Percentiles rank a stretch among this genome's conserved stretches.
Conservation (phyloP, 2,329 filamentous ascomycete genomes). For the Cryoendolithus antarcticus region DNA sequence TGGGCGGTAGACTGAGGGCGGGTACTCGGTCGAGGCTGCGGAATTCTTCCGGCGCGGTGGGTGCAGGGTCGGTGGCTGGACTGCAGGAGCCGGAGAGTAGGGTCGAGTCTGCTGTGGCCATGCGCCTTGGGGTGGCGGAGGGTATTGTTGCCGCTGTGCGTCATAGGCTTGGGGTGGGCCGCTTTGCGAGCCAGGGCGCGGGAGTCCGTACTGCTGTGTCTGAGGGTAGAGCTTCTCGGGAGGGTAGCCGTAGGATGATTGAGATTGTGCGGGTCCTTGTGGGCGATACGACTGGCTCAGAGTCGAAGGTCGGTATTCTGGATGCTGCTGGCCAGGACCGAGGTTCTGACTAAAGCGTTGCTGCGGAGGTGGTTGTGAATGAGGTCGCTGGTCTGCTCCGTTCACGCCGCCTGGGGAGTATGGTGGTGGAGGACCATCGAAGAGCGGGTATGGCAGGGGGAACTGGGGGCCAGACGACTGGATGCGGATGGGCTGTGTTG, state of each 20-base stretch:
- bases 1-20: background rate
- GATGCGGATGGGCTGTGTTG: background rate
- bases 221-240: conserved; percentile 14
- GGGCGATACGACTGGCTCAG: conserved; percentile 3
- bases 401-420: conserved; percentile 1
- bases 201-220: background rate
- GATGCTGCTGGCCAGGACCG: background rate
- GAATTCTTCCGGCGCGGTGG: background rate
- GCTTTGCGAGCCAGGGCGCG: background rate
- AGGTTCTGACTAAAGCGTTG: background rate
- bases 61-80: background rate
- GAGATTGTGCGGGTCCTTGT: conserved; percentile 6
- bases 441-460: conserved; percentile 6
- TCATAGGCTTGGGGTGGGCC: background rate
- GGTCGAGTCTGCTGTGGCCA: conserved; percentile 2
- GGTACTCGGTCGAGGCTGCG: background rate
- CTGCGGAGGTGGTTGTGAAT: conserved; percentile 6
- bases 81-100: background rate
- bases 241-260: conserved; percentile 14
- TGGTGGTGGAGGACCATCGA: conserved; percentile 7
- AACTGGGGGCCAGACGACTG: background rate
- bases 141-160: too few relatives aligned
- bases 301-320: conserved; percentile 1
- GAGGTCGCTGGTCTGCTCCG: conserved; percentile 3
- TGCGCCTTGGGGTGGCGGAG: conserved; percentile 6